phyloP scores from a whole-genome alignment of 129 eudicot species.

The Smallanthus sonchifolius region DNA sequence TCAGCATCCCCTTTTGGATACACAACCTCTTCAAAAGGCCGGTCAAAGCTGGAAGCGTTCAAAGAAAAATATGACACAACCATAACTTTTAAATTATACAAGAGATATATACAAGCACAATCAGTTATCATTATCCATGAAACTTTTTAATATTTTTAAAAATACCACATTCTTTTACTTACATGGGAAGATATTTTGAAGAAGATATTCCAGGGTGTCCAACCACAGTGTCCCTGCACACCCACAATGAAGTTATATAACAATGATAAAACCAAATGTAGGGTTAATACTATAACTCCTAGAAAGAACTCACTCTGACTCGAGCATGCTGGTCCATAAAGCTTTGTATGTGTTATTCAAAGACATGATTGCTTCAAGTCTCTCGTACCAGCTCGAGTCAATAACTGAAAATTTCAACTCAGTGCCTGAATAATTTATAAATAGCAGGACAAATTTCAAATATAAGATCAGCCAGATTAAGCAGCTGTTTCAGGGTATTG shows the following conservation, averaged over 20 bases:
- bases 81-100: background rate
- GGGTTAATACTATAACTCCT: background rate
- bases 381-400: constrained; percentile 50
- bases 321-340: constrained; percentile 48
- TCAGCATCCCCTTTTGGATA: constrained; percentile 93
- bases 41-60: constrained; percentile 49
- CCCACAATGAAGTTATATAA: constrained; percentile 16
- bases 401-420: constrained; percentile 47
- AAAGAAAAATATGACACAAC: background rate
- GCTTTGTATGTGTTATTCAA: constrained; percentile 58
- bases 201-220: constrained; percentile 19
- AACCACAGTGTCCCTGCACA: constrained; percentile 25
- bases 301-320: constrained; percentile 46
- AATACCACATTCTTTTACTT: constrained; percentile 26
- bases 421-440: constrained; percentile 33
- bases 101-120: background rate
- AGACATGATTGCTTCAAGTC: constrained; percentile 47
- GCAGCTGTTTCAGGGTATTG: background rate
- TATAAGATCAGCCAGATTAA: constrained; percentile 8
- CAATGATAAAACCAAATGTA: background rate
- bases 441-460: background rate
- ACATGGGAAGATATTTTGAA: constrained; percentile 56
- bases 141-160: background rate
- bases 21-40: constrained; percentile 71
- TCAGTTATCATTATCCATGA: background rate